Base-by-base conservation (phyloP, 2,329 filamentous ascomycete genomes). In the Pseudonectria buxi region DNA sequence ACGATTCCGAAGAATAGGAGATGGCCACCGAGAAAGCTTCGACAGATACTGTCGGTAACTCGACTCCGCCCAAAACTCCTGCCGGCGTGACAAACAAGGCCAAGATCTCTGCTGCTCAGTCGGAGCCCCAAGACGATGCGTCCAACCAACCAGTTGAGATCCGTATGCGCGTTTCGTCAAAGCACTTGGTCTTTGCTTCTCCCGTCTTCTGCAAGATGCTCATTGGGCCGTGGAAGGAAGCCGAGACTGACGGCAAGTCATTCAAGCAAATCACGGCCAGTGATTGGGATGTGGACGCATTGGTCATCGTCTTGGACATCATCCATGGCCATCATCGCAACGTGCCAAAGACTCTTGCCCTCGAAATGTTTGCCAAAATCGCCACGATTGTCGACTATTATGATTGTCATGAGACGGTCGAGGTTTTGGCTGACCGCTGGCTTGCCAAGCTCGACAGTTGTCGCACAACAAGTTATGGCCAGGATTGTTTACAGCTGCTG, bases 341-440 rank as follows among this genome's bases (percentile, higher is more conserved):
- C 28, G 57, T 72, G 11, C 65, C 67, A 1, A 50, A 49, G 26
- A 31, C 39, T 1, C 40, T 71, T 1, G 50, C 45, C 24, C 47
- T 71, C 5, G 60, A 69, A n/a, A 51, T 57, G 9, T 53, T 73
- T 10, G 58, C 59, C n/a, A 61, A 65, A 36, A 51, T 72, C 5
- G 65, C 65, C 4, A 53, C 63, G 3, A 51, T 72, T 12, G 58
- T 66, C 5, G 62, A 69, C 37, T 61, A 59, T 18, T 67, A 66
- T 41, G 52, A 57, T 33, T 64, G 65, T 40, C 44, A 54, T 12
- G 66, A 70, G 29, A 59, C 62, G 0, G 58, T 69, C 3, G 62
- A 68, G 32, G 41, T 62, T 1, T 67, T 65, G 30, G 56, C 59
- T 1, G 57, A 64, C 7, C 51, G 53, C 7, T 70, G 69, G 69